Evolutionary conservation across 2,329 filamentous ascomycete species (phyloP), one percentile per base, ranked within the genome.

Genomic region (Sporothrix mexicana): DNA sequence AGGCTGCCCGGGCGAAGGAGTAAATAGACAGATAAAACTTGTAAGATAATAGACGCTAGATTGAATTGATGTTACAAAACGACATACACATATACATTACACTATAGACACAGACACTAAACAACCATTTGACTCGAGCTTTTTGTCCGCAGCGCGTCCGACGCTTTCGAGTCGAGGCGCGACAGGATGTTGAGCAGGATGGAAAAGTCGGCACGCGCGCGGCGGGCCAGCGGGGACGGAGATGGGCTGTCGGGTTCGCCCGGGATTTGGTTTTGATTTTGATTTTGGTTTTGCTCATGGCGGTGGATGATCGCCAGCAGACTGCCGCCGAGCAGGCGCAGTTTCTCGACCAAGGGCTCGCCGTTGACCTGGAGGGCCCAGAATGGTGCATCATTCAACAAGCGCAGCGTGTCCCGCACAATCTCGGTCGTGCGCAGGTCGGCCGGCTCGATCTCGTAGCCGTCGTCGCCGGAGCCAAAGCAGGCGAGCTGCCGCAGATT

Each of bases 381-480:
- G 4, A 57, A 57, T 6, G 55, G 55, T 6, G 55, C 55, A 6
- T 57, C 23, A 6, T 57, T 12, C 20, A 57, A 7, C 12, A 57
- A 5, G 9, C 55, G 20, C 9, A 57, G 12, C 23, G 30, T 57
- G 2, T 57, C 55, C 4, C 55, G 55, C 23, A 57, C 55, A 30
- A 57, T 57, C 55, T 57, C 55, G 3, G 55, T 57, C 2, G 55
- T 57, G 55, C 55, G 55, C 55, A 57, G 23, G 10, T 57, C 55
- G 23, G 55, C 30, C 20, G 23, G 55, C 12, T 57, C 55, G 2
- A 57, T 23, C 55, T 57, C 55, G n/a, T 23, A 20, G 51, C 10
- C 51, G n/a, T 57, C 23, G 10, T 13, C 55, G 8, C 12, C 55
- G 30, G 30, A 57, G 23, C 55, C 55, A 57, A 57, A 57, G 23